Conservation (phyloP, 139 green algal species). For the Chlamydomonas applanata region DNA sequence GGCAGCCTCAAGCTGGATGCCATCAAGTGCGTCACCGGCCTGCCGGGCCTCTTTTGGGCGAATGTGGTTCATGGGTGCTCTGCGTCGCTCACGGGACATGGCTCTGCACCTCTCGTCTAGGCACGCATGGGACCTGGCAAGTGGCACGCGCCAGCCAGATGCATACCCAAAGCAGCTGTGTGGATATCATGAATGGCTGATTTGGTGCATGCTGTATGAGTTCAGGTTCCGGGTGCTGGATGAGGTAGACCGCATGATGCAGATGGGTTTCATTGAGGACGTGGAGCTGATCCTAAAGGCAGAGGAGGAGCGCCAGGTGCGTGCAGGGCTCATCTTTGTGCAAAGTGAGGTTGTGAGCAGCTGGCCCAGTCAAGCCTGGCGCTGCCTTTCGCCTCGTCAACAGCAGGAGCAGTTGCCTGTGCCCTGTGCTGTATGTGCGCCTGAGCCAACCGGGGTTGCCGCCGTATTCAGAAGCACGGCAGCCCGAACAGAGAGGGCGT, state of each 20-base stretch:
- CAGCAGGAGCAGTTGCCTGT: not conserved
- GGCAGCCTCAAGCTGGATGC: constrained; percentile 78
- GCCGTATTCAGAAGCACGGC: no score
- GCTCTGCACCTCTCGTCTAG: no score
- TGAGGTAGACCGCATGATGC: constrained; percentile 99
- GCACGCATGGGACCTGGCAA: no score
- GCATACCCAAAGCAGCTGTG: no score
- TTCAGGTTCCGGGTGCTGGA: constrained; percentile 89
- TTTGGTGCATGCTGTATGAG: not conserved
- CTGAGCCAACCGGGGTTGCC: no score
- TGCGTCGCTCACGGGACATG: no score
- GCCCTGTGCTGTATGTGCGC: not conserved
- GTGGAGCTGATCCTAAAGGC: constrained; percentile 94
- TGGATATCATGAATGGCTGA: no score
- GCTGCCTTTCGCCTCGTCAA: no score
- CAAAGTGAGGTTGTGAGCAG: not conserved
- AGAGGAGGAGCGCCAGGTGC: constrained; percentile 26
- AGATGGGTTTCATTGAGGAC: constrained; percentile 99
- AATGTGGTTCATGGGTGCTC: no score
- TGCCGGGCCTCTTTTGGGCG: not conserved
- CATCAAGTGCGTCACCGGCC: constrained; percentile 41
- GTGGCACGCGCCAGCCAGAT: no score
- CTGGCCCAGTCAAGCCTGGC: no score
- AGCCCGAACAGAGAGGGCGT: no score
- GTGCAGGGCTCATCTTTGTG: constrained; percentile 1